phyloP scores from a whole-genome alignment of 139 green algal species.

The Auxenochlorella pyrenoidosa region DNA sequence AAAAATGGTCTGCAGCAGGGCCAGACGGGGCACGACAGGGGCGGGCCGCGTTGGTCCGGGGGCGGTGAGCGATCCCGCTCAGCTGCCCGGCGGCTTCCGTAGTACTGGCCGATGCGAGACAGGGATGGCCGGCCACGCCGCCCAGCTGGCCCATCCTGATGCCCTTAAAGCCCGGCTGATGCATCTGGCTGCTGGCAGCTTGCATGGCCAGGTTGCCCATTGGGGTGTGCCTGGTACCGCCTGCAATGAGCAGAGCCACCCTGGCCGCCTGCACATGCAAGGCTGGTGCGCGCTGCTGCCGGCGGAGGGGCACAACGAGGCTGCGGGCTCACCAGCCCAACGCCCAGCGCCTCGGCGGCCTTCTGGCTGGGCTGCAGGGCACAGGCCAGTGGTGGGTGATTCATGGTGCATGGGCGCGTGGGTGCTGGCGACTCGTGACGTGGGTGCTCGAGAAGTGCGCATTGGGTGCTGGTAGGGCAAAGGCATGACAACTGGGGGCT shows the following conservation, averaged over 20 bases:
- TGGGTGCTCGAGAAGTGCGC: neutral
- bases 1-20: slow-evolving; percentile 16
- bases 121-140: neutral
- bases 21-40: too few species aligned
- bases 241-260: neutral
- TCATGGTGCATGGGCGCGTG: neutral
- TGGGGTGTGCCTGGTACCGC: neutral
- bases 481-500: too few species aligned
- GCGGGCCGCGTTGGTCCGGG: neutral
- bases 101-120: too few species aligned
- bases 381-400: neutral
- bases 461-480: neutral
- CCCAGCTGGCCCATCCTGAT: neutral
- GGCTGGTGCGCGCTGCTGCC: too few species aligned
- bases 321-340: slow-evolving; percentile 12
- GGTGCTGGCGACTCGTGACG: neutral
- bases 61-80: neutral
- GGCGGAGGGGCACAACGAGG: too few species aligned
- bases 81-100: neutral
- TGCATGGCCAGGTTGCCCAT: too few species aligned
- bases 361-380: slow-evolving; percentile 27
- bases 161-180: neutral
- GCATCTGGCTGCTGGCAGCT: neutral
- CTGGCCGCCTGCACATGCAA: neutral
- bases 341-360: slow-evolving; percentile 17